A percentile compares a stretch with the other conserved stretches of the same genome.
These are phyloP conservation scores for Yamadazyma atlantica DNA, from an alignment of 1,139 yeast genomes.

Conservation along the genomic window DNA sequence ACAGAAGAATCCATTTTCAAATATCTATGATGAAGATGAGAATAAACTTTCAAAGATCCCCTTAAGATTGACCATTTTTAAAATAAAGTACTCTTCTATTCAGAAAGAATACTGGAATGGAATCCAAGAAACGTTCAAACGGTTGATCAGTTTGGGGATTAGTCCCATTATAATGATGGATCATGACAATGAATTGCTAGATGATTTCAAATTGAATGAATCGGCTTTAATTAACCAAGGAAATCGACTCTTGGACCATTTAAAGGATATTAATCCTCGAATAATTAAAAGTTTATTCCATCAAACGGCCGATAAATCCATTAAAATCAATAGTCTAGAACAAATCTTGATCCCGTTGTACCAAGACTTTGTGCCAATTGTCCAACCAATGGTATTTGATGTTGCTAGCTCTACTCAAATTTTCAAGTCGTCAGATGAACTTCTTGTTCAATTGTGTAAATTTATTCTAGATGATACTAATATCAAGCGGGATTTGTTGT, in stretches of 20 bases:
- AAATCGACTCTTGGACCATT: conserved; percentile 26
- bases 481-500: conserved; percentile 29
- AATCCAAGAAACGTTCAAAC: conserved; percentile 48
- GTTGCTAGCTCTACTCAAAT: conserved; percentile 28
- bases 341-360: conserved; percentile 42
- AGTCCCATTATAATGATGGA: conserved; percentile 36
- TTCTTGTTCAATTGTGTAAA: conserved; percentile 28
- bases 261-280: conserved; percentile 26
- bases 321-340: conserved; percentile 26
- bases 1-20: conserved; percentile 32
- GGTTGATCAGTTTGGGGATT: conserved; percentile 52
- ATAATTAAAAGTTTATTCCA: conserved; percentile 31
- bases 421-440: conserved; percentile 33
- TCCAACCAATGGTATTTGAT: conserved; percentile 59
- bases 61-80: conserved; percentile 51
- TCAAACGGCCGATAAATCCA: conserved; percentile 11
- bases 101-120: conserved; percentile 35
- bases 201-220: conserved; percentile 32
- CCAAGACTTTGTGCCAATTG: conserved; percentile 55
- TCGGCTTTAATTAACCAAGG: conserved; percentile 34
- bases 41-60: conserved; percentile 37
- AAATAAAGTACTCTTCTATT: conserved; percentile 41
- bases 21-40: conserved; percentile 35
- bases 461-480: conserved; percentile 19
- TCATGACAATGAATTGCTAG: conserved; percentile 29